Evolutionary conservation across 768 basidiomycete genomes (phyloP).

Genomic region (Melanogaster broomeanus): DNA sequence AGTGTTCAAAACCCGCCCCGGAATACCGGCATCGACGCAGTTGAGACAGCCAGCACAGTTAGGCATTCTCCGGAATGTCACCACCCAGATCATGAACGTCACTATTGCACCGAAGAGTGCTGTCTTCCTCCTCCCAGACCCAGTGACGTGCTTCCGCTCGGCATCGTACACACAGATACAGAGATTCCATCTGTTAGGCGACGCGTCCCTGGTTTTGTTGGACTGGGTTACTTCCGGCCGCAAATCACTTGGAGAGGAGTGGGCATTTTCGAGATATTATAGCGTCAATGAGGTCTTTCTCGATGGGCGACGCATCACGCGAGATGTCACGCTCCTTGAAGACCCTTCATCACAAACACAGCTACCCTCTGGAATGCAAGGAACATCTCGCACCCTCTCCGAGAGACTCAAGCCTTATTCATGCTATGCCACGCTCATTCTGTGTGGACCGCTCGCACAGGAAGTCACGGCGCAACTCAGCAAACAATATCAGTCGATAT

Average conservation of each 20-base stretch:
- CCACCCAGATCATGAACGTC: slow-evolving; percentile 66
- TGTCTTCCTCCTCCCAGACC: slow-evolving; percentile 86
- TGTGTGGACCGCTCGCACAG: slow-evolving; percentile 68
- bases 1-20: slow-evolving; percentile 81
- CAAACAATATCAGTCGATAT: slow-evolving; percentile 50
- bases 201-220: slow-evolving; percentile 70
- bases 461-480: slow-evolving; percentile 50
- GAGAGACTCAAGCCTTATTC: slow-evolving; percentile 77
- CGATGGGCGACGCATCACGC: slow-evolving; percentile 62
- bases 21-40: slow-evolving; percentile 54
- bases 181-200: slow-evolving; percentile 63
- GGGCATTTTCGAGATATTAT: slow-evolving; percentile 84
- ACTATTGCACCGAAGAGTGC: slow-evolving; percentile 51
- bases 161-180: slow-evolving; percentile 86
- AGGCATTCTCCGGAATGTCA: slow-evolving; percentile 30
- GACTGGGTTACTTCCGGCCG: slow-evolving; percentile 95
- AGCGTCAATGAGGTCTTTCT: slow-evolving; percentile 83
- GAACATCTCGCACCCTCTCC: slow-evolving; percentile 49
- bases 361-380: slow-evolving; percentile 17
- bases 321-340: slow-evolving; percentile 80
- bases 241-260: slow-evolving; percentile 80
- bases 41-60: slow-evolving; percentile 11
- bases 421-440: slow-evolving; percentile 86
- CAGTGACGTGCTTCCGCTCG: slow-evolving; percentile 87
- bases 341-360: slow-evolving; percentile 24